Evolutionary conservation across 805 yeast species (phyloP).

Genomic region (Metschnikowia lunata): DNA sequence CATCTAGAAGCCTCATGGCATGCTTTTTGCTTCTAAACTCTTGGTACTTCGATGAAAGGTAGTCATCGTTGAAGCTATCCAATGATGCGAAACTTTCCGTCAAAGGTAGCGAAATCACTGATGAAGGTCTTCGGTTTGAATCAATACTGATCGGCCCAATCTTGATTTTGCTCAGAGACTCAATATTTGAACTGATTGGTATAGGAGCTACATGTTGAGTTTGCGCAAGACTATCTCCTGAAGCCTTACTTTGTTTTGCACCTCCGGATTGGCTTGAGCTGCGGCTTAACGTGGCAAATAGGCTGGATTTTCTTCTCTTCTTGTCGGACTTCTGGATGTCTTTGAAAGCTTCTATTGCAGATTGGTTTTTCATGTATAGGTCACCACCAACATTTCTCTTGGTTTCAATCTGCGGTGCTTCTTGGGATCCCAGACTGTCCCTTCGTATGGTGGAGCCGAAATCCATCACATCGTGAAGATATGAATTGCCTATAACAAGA

Average conservation of each 20-base stretch:
- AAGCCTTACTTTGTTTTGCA: constrained; percentile 3
- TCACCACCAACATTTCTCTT: constrained; percentile 45
- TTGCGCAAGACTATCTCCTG: constrained; percentile 1
- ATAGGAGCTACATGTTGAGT: not conserved
- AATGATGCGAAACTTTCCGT: constrained; percentile 76
- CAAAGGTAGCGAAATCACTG: constrained; percentile 64
- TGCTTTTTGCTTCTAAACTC: constrained; percentile 23
- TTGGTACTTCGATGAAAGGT: constrained; percentile 37
- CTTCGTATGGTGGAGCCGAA: constrained; percentile 19
- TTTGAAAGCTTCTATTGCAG: constrained; percentile 40
- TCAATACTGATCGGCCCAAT: constrained; percentile 34
- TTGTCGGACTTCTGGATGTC: constrained; percentile 41
- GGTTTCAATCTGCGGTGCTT: constrained; percentile 43
- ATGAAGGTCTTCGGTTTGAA: constrained; percentile 45
- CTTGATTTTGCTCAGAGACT: constrained; percentile 19
- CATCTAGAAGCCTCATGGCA: constrained; percentile 4
- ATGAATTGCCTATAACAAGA: constrained; percentile 1
- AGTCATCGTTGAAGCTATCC: constrained; percentile 63
- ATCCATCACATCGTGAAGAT: constrained; percentile 33
- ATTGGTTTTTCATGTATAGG: constrained; percentile 38
- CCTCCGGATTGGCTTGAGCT: constrained; percentile 6
- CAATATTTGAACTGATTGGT: not conserved
- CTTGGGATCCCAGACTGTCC: constrained; percentile 23
- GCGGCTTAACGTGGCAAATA: constrained; percentile 11
- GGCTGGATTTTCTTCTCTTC: constrained; percentile 28